phyloP scores from a whole-genome alignment of 768 basidiomycete genomes.

The Mycena galericulata region DNA sequence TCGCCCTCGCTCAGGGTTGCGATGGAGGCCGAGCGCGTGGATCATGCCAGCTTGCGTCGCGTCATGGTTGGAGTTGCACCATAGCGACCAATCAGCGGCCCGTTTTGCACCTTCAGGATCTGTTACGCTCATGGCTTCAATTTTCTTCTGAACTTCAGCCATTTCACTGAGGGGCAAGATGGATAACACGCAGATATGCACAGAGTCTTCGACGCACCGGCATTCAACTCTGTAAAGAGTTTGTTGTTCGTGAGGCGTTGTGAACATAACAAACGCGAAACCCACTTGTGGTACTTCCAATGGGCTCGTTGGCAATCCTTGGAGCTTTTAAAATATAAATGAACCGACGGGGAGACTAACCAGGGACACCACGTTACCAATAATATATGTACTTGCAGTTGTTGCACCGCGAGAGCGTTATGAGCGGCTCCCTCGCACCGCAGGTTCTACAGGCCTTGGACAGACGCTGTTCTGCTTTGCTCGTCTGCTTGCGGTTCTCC shows the following conservation, averaged over 20 bases:
- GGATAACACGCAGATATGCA: not conserved
- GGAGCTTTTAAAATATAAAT: slow-evolving; percentile 24
- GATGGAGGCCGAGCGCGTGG: slow-evolving; percentile 40
- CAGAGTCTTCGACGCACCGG: not conserved
- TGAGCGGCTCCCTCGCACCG: slow-evolving; percentile 30
- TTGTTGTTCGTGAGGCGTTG: not conserved
- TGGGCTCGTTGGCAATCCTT: slow-evolving; percentile 39
- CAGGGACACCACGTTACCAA: slow-evolving; percentile 28
- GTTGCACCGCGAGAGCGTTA: slow-evolving; percentile 34
- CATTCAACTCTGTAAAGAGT: slow-evolving; percentile 3
- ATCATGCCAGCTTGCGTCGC: slow-evolving; percentile 31
- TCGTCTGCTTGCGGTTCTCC: slow-evolving; percentile 21
- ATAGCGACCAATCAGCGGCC: slow-evolving; percentile 38
- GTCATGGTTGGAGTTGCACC: slow-evolving; percentile 32
- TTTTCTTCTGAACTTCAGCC: slow-evolving; percentile 13
- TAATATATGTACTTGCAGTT: slow-evolving; percentile 41
- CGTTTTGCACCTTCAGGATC: slow-evolving; percentile 29
- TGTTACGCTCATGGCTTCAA: slow-evolving; percentile 24
- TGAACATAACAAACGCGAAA: not conserved
- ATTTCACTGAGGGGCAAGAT: slow-evolving; percentile 23
- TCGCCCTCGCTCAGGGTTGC: slow-evolving; percentile 38
- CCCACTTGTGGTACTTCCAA: slow-evolving; percentile 41
- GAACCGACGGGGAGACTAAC: not conserved
- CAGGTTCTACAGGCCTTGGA: slow-evolving; percentile 36
- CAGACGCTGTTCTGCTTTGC: slow-evolving; percentile 31